Evolutionary conservation across 2,329 filamentous ascomycete genomes (phyloP).

Genomic region (Diaporthe destruens): DNA sequence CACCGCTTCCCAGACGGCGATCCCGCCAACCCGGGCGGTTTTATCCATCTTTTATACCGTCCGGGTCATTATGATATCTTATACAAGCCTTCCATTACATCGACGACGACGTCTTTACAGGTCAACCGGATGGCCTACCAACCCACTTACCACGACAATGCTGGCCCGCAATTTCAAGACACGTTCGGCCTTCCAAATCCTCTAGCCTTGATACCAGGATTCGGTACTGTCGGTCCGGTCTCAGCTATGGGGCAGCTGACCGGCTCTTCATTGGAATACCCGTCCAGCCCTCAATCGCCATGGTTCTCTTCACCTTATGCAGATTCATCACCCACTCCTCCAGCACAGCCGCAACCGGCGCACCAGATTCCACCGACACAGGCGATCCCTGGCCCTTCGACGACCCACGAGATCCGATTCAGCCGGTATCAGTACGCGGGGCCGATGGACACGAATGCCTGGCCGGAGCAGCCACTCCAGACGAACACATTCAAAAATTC

Average conservation of each 20-base stretch:
- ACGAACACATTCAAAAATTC: conserved; percentile 75
- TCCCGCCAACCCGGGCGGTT: conserved; percentile 58
- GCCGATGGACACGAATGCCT: conserved; percentile 48
- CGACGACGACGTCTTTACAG: conserved; percentile 56
- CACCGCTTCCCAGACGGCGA: conserved; percentile 72
- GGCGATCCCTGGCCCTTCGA: conserved; percentile 49
- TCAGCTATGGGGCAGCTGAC: conserved; percentile 41
- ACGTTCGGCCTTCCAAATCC: conserved; percentile 56
- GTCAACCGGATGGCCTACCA: conserved; percentile 63
- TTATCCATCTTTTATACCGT: conserved; percentile 72
- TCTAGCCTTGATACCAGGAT: conserved; percentile 62
- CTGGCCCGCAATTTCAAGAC: conserved; percentile 41
- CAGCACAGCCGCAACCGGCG: conserved; percentile 41
- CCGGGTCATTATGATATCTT: conserved; percentile 95
- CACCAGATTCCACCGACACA: conserved; percentile 48
- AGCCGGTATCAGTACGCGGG: conserved; percentile 65
- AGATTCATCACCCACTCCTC: conserved; percentile 46
- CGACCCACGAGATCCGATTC: conserved; percentile 61
- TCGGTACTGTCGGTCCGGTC: conserved; percentile 47
- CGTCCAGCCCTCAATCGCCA: conserved; percentile 51
- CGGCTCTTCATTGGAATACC: conserved; percentile 48
- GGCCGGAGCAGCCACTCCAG: conserved; percentile 61
- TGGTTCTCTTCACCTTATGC: conserved; percentile 54
- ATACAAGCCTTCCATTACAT: conserved; percentile 63
- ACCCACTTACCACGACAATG: conserved; percentile 29